phyloP scores from a whole-genome alignment of 306 rosid genomes.

The Acmispon strigosus region DNA sequence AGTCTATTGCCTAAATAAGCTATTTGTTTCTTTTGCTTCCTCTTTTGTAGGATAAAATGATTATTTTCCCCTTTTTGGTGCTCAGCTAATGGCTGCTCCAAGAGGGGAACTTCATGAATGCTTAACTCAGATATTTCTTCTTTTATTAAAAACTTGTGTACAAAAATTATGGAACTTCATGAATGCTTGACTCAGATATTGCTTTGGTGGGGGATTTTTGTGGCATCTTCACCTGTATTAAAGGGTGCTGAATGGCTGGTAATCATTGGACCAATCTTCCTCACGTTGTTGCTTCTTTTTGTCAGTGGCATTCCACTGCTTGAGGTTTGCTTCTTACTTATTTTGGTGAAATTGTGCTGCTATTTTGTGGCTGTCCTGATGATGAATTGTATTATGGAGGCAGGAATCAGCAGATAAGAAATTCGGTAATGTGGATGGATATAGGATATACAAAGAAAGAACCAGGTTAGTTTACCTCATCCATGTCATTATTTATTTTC shows the following conservation, averaged over 20 bases:
- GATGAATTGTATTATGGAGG: conserved; percentile 22
- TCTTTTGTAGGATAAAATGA: not conserved
- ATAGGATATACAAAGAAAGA: conserved; percentile 55
- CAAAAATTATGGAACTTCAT: conserved; percentile 11
- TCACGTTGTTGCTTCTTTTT: conserved; percentile 86
- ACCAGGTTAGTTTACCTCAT: conserved; percentile 56
- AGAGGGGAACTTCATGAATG: not conserved
- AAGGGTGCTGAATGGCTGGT: conserved; percentile 88
- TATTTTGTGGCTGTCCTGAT: conserved; percentile 10
- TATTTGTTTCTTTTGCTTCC: not conserved
- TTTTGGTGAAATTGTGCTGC: not conserved
- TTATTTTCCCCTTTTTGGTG: conserved; percentile 1
- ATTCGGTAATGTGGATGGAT: conserved; percentile 63
- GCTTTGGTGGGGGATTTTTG: conserved; percentile 98
- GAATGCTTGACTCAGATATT: conserved; percentile 50
- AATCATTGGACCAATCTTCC: conserved; percentile 73
- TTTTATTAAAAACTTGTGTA: not conserved
- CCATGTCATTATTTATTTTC: conserved; percentile 9
- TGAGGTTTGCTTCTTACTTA: conserved; percentile 64
- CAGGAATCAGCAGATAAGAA: conserved; percentile 94
- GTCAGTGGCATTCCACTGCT: conserved; percentile 90
- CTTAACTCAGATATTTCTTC: not conserved
- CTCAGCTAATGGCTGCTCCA: not conserved
- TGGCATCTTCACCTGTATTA: conserved; percentile 73
- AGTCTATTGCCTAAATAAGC: not conserved